Evolutionary conservation across 495 filamentous ascomycete species (phyloP).

Genomic region (Zalerion maritima): DNA sequence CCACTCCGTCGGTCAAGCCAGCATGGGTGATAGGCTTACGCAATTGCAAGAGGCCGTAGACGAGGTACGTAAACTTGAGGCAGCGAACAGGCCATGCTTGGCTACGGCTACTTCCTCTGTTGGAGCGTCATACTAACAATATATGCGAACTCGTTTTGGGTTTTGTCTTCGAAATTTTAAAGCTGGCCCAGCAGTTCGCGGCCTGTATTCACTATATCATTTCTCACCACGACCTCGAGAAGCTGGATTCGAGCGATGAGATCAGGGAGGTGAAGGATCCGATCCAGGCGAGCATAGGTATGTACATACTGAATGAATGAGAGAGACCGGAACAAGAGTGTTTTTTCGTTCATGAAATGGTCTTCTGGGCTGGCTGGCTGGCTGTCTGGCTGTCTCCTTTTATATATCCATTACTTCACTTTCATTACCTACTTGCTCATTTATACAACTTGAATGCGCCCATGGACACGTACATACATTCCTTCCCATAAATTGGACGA

Average conservation of each 20-base stretch:
- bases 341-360: too few relatives aligned
- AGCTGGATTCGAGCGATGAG: slow-evolving; percentile 43
- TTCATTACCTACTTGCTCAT: too few relatives aligned
- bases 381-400: too few relatives aligned
- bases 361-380: too few relatives aligned
- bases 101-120: not conserved
- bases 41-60: slow-evolving; percentile 93
- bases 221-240: slow-evolving; percentile 62
- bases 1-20: slow-evolving; percentile 6
- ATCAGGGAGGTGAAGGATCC: slow-evolving; percentile 38
- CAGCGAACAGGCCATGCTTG: not conserved
- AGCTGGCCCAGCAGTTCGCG: slow-evolving; percentile 87
- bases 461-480: too few relatives aligned
- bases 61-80: slow-evolving; percentile 38
- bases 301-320: not conserved
- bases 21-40: slow-evolving; percentile 81
- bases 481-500: too few relatives aligned
- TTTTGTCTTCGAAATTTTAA: too few relatives aligned
- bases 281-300: not conserved
- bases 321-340: not conserved
- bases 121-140: not conserved
- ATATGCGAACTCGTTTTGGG: slow-evolving; percentile 6
- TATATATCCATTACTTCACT: too few relatives aligned
- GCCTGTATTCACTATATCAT: slow-evolving; percentile 70
- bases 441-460: too few relatives aligned